A percentile compares a stretch with the other conserved stretches of the same genome.
These are phyloP conservation scores for Durotheca rogersii DNA, from an alignment of 495 filamentous ascomycete species.

Conservation along the genomic window DNA sequence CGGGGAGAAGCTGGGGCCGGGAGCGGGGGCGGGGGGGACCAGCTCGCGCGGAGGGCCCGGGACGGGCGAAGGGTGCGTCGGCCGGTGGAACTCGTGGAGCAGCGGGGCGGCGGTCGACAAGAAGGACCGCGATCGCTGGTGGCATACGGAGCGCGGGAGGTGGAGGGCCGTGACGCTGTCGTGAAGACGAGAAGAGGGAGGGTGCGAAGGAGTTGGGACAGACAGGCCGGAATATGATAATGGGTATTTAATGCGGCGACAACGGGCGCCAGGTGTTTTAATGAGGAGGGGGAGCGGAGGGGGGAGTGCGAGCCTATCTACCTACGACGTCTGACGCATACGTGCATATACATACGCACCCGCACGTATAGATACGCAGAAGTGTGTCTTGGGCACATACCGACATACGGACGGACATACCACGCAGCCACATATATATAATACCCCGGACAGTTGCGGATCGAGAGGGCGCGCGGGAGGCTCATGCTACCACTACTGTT, in stretches of 20 bases:
- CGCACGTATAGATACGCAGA: background rate
- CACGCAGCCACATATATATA: too few species aligned
- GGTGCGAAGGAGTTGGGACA: background rate
- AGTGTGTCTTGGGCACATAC: too few species aligned
- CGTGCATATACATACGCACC: slow-evolving; percentile 5
- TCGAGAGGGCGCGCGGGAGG: too few species aligned
- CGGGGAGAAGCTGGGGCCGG: slow-evolving; percentile 42
- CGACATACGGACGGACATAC: too few species aligned
- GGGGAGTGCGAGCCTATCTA: too few species aligned
- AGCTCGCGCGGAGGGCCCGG: slow-evolving; percentile 32
- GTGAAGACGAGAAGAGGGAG: slow-evolving; percentile 1
- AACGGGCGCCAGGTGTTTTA: too few species aligned
- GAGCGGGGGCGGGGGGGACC: slow-evolving; percentile 43
- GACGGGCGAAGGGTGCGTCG: slow-evolving; percentile 51
- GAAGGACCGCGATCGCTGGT: slow-evolving; percentile 52
- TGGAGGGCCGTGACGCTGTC: slow-evolving; percentile 44
- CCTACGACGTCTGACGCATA: too few species aligned
- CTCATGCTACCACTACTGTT: too few species aligned
- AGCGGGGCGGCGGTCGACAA: slow-evolving; percentile 40
- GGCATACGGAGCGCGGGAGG: slow-evolving; percentile 50
- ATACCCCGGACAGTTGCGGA: too few species aligned
- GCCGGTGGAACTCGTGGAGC: slow-evolving; percentile 57
- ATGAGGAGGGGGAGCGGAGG: too few species aligned
- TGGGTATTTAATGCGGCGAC: too few species aligned
- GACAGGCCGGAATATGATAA: too few species aligned